Conservation (phyloP, 805 yeast genomes). For the Saturnispora hagleri region DNA sequence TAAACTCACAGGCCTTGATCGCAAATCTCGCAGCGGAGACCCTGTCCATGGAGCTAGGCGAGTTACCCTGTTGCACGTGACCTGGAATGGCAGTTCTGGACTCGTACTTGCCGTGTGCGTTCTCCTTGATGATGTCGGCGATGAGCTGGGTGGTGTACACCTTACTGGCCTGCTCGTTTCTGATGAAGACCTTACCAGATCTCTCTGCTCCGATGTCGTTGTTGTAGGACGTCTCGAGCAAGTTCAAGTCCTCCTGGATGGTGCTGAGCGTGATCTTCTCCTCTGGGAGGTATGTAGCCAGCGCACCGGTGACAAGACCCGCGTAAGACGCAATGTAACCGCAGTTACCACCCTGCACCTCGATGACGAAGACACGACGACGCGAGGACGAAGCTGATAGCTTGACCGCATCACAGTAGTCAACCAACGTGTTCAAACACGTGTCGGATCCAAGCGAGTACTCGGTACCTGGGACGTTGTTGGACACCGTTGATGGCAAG, state of each 20-base stretch:
- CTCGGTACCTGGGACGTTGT: conserved; percentile 98
- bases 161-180: conserved; percentile 74
- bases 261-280: conserved; percentile 59
- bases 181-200: conserved; percentile 78
- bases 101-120: conserved; percentile 64
- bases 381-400: conserved; percentile 93
- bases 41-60: conserved; percentile 92
- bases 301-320: conserved; percentile 83
- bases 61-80: conserved; percentile 95
- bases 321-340: conserved; percentile 88
- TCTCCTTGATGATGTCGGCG: conserved; percentile 73
- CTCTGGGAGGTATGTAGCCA: conserved; percentile 87
- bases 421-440: conserved; percentile 81
- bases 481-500: conserved; percentile 92
- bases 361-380: conserved; percentile 90
- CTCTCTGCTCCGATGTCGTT: conserved; percentile 70
- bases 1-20: conserved; percentile 78
- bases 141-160: conserved; percentile 76
- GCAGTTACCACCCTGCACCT: conserved; percentile 96
- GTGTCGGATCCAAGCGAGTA: conserved; percentile 94
- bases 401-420: conserved; percentile 91
- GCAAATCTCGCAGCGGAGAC: conserved; percentile 85
- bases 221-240: conserved; percentile 57
- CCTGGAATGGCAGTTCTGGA: conserved; percentile 96
- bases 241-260: conserved; percentile 66